phyloP scores from a whole-genome alignment of 129 eudicot species.

The Helichrysum umbraculigerum region DNA sequence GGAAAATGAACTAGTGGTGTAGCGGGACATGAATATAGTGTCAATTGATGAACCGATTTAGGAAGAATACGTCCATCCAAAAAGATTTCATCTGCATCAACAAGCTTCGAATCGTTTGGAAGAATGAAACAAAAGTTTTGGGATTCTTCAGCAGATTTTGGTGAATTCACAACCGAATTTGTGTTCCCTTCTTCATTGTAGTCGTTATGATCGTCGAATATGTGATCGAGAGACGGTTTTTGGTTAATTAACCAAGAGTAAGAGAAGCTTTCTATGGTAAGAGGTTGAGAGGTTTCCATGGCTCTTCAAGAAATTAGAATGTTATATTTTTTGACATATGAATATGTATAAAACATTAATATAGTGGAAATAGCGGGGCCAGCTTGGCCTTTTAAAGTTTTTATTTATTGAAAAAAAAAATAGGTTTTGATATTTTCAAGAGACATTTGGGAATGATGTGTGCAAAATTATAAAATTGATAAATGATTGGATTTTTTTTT shows the following conservation, averaged over 20 bases:
- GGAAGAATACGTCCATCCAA: constrained; percentile 65
- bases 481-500: no score
- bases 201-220: constrained; percentile 17
- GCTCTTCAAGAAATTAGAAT: background rate
- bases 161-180: constrained; percentile 13
- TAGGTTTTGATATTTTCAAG: background rate
- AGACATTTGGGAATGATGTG: background rate
- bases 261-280: constrained; percentile 84
- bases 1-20: constrained; percentile 38
- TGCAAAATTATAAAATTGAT: background rate
- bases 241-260: constrained; percentile 68
- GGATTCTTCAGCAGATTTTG: constrained; percentile 25
- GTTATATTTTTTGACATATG: constrained; percentile 22
- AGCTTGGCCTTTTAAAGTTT: constrained; percentile 1
- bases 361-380: constrained; percentile 31
- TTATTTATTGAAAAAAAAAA: background rate
- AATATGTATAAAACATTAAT: constrained; percentile 5
- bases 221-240: constrained; percentile 31
- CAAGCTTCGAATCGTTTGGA: constrained; percentile 36
- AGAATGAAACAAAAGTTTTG: constrained; percentile 50
- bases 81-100: constrained; percentile 84
- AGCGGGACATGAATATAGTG: constrained; percentile 31
- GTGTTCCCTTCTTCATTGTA: constrained; percentile 16
- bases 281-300: constrained; percentile 63
- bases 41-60: constrained; percentile 19